Evolutionary conservation across 306 rosid genomes (phyloP), one percentile per base, ranked within the genome.

Genomic region (Castanea crenata): DNA sequence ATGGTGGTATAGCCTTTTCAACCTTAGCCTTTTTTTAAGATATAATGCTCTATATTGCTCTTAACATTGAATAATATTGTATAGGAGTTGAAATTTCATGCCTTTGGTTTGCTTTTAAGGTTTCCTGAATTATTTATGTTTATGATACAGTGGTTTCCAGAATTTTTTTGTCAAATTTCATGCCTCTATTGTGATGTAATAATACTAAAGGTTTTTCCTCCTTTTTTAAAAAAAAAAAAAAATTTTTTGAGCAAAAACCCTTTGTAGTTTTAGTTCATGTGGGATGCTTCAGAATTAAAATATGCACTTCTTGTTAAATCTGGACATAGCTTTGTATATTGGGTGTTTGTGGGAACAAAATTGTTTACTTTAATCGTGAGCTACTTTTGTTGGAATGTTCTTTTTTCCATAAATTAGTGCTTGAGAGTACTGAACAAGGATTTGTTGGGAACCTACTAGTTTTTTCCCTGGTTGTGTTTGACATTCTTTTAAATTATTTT

Each of bases 1-100:
- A 5, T 85, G 8, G 81, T 58, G 87, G 97, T 90, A 88, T 74
- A 56, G 14, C 73, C 29, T 79, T 52, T 23, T 38, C 2, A 10
- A 2, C 52, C 18, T 2, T 41, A 41, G 46, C 46, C 3, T 5
- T 4, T 61, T 31, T 74, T 74, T 1, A 31, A 29, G 6, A 55
- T 13, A 5, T 32, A 15, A 65, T 63, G 41, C 35, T 55, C 29
- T 19, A 18, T 51, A 76, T 19, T 38, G 20, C 51, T 68, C 34
- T 56, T 4, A 27, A 51, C 15, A 25, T 49, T n/a, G 31, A 49
- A 54, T 57, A 55, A 35, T 41, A 31, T 77, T 74, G 31, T 35
- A 41, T 51, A 32, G 54, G 54, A 49, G 64, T 63, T 74, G 20
- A 1, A 61, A 10, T 76, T 72, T 77, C 56, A 1, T 51, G 44